These are phyloP conservation scores for Trichodelitschia bisporula DNA, from an alignment of 495 filamentous ascomycete species.

Conservation along the genomic window DNA sequence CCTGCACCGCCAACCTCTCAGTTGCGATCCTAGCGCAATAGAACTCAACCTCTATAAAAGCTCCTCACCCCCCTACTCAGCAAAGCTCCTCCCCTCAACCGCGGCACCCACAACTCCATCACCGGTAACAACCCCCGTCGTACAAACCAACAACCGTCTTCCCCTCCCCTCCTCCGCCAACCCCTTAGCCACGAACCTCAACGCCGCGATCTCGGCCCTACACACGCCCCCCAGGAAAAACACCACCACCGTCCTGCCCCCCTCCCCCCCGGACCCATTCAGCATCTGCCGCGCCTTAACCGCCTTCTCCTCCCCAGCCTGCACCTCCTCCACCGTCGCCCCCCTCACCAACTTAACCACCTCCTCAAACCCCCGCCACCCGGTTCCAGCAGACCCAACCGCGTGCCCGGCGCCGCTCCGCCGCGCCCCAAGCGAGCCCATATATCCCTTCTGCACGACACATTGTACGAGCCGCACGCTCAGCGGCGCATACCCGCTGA, in stretches of 20 bases:
- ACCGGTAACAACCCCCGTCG: slow-evolving; percentile 76
- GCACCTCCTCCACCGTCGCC: slow-evolving; percentile 70
- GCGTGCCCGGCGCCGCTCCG: slow-evolving; percentile 11
- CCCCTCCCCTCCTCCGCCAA: slow-evolving; percentile 50
- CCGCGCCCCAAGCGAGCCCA: slow-evolving; percentile 33
- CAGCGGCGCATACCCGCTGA: slow-evolving; percentile 87
- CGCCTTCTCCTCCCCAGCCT: slow-evolving; percentile 85
- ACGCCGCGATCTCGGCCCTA: slow-evolving; percentile 83
- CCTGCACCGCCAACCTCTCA: too few relatives aligned
- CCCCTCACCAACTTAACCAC: slow-evolving; percentile 64
- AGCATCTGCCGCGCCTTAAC: slow-evolving; percentile 70
- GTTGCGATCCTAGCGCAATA: too few relatives aligned
- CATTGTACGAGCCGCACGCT: slow-evolving; percentile 89
- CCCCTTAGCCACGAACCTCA: slow-evolving; percentile 62
- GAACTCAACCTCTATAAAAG: too few relatives aligned
- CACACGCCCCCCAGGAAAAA: slow-evolving; percentile 90
- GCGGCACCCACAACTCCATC: slow-evolving; percentile 74
- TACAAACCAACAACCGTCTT: slow-evolving; percentile 72
- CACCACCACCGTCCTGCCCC: slow-evolving; percentile 60
- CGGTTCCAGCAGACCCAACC: slow-evolving; percentile 25
- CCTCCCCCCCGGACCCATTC: slow-evolving; percentile 30
- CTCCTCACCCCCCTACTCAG: slow-evolving; percentile 4
- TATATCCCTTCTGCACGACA: slow-evolving; percentile 69
- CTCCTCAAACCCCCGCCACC: slow-evolving; percentile 78
- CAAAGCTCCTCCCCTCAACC: slow-evolving; percentile 49